These are phyloP conservation scores for Pseudocercospora pini-densiflorae DNA, from an alignment of 2,329 filamentous ascomycete species.

Conservation along the genomic window DNA sequence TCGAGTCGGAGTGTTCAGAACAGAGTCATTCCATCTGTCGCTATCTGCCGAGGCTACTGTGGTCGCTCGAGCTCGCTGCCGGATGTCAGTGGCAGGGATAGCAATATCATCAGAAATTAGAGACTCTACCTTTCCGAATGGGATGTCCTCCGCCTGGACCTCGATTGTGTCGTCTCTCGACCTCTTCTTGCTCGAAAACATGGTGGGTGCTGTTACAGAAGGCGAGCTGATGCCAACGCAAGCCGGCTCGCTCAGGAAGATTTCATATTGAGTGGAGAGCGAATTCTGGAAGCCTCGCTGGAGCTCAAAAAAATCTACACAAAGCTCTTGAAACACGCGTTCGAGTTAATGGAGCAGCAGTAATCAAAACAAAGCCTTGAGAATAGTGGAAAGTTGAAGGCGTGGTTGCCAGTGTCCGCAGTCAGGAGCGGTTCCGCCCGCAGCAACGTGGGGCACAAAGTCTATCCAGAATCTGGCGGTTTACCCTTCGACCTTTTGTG, in stretches of 20 bases:
- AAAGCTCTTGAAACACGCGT: neutral
- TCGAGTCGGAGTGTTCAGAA: constrained; percentile 35
- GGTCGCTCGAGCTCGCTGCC: constrained; percentile 28
- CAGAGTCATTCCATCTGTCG: constrained; percentile 33
- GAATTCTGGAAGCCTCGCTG: constrained; percentile 12
- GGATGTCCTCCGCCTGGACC: constrained; percentile 11
- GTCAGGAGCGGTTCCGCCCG: too few relatives aligned
- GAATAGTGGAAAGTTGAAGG: too few relatives aligned
- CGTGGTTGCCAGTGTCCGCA: too few relatives aligned
- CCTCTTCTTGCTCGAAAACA: constrained; percentile 27
- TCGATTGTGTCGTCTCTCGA: constrained; percentile 21
- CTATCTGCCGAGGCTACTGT: constrained; percentile 22
- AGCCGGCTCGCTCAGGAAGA: neutral
- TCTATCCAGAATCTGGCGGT: too few relatives aligned
- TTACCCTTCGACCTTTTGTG: too few relatives aligned
- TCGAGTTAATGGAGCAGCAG: neutral
- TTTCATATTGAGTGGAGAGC: neutral
- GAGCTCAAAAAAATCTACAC: neutral
- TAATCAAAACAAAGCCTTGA: neutral
- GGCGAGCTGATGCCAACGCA: constrained; percentile 13
- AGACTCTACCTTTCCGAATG: constrained; percentile 27
- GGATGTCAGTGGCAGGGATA: constrained; percentile 9
- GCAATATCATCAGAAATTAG: neutral
- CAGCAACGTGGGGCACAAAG: too few relatives aligned
- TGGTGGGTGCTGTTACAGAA: constrained; percentile 13